These are phyloP conservation scores for Podochytrium sp. DNA, from an alignment of 192 early-diverging fungal species.

Conservation along the genomic window DNA sequence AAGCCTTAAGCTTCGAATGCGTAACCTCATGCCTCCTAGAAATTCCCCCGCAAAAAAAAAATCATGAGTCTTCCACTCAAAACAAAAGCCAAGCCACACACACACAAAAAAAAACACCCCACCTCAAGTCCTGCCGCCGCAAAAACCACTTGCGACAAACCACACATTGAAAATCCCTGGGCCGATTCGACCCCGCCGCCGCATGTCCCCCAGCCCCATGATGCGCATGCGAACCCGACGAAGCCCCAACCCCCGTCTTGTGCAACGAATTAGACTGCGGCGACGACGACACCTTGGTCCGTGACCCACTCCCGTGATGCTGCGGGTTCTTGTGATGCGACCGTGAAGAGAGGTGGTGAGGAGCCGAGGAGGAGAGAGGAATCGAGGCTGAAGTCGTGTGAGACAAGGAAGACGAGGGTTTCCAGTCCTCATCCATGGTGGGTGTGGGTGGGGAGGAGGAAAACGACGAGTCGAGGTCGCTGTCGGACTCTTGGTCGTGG, in stretches of 20 bases:
- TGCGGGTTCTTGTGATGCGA: background rate
- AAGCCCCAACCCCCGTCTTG: background rate
- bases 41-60: no score
- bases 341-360: background rate
- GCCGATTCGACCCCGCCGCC: background rate
- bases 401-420: background rate
- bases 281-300: background rate
- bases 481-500: background rate
- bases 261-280: conserved; percentile 4
- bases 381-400: background rate
- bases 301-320: background rate
- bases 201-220: conserved; percentile 3
- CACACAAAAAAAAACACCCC: no score
- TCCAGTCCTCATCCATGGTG: background rate
- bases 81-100: no score
- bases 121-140: conserved; percentile 10
- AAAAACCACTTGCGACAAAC: conserved; percentile 30
- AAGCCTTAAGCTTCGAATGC: conserved; percentile 28
- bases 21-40: conserved; percentile 33
- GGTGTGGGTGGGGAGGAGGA: conserved; percentile 7
- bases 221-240: no score
- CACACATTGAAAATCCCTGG: conserved; percentile 24
- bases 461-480: background rate
- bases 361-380: background rate
- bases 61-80: no score